Evolutionary conservation across 257 asterid genomes (phyloP).

Genomic region (Rhazya stricta): DNA sequence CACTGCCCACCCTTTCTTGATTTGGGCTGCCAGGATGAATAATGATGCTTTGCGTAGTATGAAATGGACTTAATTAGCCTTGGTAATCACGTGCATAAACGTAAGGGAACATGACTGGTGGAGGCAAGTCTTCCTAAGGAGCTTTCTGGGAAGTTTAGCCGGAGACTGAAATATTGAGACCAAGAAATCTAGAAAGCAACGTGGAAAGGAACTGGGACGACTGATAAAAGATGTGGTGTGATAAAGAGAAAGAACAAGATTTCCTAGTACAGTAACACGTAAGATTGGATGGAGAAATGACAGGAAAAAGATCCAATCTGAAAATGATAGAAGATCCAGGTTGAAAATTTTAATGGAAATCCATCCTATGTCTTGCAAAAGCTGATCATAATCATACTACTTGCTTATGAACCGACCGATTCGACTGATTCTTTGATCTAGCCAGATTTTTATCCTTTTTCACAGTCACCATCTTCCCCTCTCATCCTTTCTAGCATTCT

Average conservation of each 20-base stretch:
- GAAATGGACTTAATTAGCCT: too few relatives aligned
- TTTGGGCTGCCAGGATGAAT: not conserved
- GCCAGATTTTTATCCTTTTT: conserved; percentile 17
- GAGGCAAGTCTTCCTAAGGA: too few relatives aligned
- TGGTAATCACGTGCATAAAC: too few relatives aligned
- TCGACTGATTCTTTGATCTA: conserved; percentile 12
- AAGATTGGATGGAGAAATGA: conserved; percentile 11
- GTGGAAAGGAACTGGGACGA: not conserved
- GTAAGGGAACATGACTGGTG: not conserved
- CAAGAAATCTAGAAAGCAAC: not conserved
- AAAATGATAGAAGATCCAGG: not conserved
- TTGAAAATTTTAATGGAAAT: conserved; percentile 1
- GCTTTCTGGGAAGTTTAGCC: not conserved
- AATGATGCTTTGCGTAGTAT: not conserved
- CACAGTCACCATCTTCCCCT: not conserved
- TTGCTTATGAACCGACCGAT: conserved; percentile 7
- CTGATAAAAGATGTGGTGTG: not conserved
- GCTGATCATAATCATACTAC: conserved; percentile 17
- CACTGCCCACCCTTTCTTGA: not conserved
- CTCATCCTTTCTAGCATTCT: not conserved
- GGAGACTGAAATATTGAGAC: not conserved
- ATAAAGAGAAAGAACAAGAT: not conserved
- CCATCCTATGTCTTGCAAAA: conserved; percentile 6
- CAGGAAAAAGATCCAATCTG: conserved; percentile 3
- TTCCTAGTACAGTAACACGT: conserved; percentile 12